A percentile compares a stretch with the other conserved stretches of the same genome.
Conservation (phyloP, 2,329 filamentous ascomycete species). For the Arthrobotrys conoides region DNA sequence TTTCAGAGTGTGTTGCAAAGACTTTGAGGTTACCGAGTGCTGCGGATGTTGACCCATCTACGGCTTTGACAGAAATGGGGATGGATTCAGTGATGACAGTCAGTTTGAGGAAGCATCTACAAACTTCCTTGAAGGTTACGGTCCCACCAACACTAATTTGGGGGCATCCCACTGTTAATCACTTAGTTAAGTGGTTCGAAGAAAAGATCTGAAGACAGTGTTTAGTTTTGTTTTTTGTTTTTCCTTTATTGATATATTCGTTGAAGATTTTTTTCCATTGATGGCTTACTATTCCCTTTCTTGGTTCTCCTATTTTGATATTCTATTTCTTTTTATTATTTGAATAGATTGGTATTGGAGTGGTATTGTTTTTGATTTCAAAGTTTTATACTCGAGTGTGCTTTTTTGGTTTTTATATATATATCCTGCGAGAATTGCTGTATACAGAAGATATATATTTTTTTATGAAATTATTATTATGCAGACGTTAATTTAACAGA, state of each 20-base stretch:
- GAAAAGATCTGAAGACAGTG: slow-evolving; percentile 7
- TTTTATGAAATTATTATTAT: background rate
- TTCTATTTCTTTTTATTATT: background rate
- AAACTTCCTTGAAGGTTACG: slow-evolving; percentile 65
- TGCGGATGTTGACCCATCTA: slow-evolving; percentile 66
- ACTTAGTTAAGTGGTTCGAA: slow-evolving; percentile 67
- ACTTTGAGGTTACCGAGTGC: slow-evolving; percentile 65
- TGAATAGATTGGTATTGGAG: slow-evolving; percentile 20
- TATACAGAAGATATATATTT: background rate
- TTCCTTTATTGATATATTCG: background rate
- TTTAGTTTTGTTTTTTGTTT: background rate
- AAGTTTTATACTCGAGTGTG: background rate
- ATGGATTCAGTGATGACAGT: slow-evolving; percentile 68
- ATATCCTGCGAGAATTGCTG: background rate
- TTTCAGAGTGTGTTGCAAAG: slow-evolving; percentile 65
- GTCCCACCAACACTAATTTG: slow-evolving; percentile 68
- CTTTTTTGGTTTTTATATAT: background rate
- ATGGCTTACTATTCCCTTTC: background rate
- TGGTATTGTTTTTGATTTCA: background rate
- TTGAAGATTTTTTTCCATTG: background rate
- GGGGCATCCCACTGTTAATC: slow-evolving; percentile 67
- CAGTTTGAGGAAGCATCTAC: slow-evolving; percentile 66
- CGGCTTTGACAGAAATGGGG: slow-evolving; percentile 67
- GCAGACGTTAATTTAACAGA: background rate
- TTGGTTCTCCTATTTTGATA: background rate